Evolutionary conservation across 1,284 basidiomycete species (phyloP).

Genomic region (Heterobasidion annosum): DNA sequence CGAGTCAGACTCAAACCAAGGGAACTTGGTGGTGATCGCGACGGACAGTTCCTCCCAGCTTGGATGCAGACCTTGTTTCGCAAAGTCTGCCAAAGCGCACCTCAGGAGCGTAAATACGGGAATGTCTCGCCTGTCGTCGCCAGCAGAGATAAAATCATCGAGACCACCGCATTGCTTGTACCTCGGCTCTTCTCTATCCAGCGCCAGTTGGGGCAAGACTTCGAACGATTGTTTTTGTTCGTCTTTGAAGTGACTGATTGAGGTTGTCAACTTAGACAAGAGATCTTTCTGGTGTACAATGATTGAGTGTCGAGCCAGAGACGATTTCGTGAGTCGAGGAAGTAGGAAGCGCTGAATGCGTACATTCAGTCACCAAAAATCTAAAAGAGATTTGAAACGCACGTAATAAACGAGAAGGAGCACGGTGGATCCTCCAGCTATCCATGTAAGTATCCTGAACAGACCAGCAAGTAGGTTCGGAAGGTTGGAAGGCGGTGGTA

Average conservation of each 20-base stretch:
- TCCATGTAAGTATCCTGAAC: constrained; percentile 55
- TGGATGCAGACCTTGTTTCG: background rate
- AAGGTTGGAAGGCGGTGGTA: constrained; percentile 57
- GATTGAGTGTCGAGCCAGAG: background rate
- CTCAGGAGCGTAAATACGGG: background rate
- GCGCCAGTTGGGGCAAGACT: background rate
- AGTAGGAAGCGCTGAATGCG: background rate
- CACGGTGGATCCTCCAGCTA: constrained; percentile 51
- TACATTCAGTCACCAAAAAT: background rate
- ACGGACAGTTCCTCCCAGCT: background rate
- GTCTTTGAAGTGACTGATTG: background rate
- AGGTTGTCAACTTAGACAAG: background rate
- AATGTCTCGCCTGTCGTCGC: background rate
- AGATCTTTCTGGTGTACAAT: background rate
- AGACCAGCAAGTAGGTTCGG: constrained; percentile 55
- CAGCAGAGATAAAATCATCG: background rate
- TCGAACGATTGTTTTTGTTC: background rate
- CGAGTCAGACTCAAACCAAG: background rate
- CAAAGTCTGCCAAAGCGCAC: background rate
- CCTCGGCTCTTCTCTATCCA: background rate
- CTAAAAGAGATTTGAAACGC: constrained; percentile 15
- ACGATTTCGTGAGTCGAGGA: background rate
- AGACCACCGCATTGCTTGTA: background rate
- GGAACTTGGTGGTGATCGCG: background rate
- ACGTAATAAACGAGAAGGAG: constrained; percentile 58